Conservation (phyloP, 345 rosid genomes). For the Syzygium aromaticum region DNA sequence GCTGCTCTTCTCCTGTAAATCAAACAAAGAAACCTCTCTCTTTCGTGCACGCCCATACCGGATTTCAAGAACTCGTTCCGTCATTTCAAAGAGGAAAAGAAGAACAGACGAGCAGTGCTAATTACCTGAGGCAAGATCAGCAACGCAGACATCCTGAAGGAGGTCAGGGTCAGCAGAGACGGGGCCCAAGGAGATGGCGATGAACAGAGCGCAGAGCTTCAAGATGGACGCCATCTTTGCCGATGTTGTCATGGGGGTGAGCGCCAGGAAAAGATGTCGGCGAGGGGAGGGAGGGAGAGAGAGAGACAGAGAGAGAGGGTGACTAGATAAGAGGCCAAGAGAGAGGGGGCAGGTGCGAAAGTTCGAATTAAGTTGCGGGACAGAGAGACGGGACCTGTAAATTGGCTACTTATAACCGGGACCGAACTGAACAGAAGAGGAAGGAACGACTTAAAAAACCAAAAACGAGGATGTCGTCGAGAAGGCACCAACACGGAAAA, state of each 20-base stretch:
- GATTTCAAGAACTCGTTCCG: not conserved
- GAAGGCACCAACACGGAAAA: not conserved
- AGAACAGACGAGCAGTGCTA: not conserved
- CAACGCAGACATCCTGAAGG: constrained; percentile 90
- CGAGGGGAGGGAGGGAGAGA: not conserved
- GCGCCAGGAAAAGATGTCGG: not conserved
- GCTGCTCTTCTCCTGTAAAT: not conserved
- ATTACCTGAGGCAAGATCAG: constrained; percentile 40
- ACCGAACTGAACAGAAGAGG: not conserved
- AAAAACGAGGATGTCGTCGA: not conserved
- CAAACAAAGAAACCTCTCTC: not conserved
- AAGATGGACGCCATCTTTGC: constrained; percentile 11
- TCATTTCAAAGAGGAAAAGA: not conserved
- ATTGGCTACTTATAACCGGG: not conserved
- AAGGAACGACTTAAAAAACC: not conserved
- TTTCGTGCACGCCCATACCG: not conserved
- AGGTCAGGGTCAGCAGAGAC: constrained; percentile 45
- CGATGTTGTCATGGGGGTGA: not conserved
- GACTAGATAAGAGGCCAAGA: not conserved
- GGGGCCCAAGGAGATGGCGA: constrained; percentile 20
- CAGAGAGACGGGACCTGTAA: not conserved
- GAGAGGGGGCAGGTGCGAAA: not conserved
- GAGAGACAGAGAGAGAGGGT: not conserved
- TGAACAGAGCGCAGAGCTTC: constrained; percentile 5
- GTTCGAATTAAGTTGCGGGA: not conserved